Percentiles rank a stretch among this genome's conserved stretches.
Evolutionary conservation across 2,329 filamentous ascomycete genomes (phyloP).

Genomic region (Annulohypoxylon truncatum): DNA sequence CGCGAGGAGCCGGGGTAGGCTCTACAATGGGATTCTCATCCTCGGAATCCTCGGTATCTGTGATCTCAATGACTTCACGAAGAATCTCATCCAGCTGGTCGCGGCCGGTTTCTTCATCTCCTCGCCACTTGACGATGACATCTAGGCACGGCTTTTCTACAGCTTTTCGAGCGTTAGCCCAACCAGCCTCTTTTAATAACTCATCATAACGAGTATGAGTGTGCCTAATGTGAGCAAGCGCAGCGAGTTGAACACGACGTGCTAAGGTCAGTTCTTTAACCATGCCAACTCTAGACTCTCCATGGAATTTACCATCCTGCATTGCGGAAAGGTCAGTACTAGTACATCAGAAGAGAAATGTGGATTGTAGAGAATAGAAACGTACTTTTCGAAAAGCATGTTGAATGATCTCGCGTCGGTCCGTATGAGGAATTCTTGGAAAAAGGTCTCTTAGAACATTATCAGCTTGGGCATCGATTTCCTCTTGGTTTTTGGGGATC

Average conservation of each 20-base stretch:
- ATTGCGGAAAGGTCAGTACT: conserved; percentile 25
- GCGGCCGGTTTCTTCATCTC: conserved; percentile 75
- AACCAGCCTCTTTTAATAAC: conserved; percentile 67
- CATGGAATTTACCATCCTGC: conserved; percentile 63
- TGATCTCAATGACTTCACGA: conserved; percentile 74
- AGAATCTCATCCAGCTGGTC: conserved; percentile 76
- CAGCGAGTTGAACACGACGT: conserved; percentile 72
- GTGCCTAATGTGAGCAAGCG: conserved; percentile 74
- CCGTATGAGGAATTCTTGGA: conserved; percentile 72
- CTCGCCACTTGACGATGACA: conserved; percentile 77
- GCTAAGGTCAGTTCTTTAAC: conserved; percentile 67
- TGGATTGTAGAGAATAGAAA: conserved; percentile 23
- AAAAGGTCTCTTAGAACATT: conserved; percentile 72
- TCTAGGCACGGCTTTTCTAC: conserved; percentile 72
- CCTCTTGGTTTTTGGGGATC: conserved; percentile 68
- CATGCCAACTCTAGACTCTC: conserved; percentile 68
- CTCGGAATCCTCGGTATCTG: conserved; percentile 64
- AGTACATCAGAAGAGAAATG: background rate
- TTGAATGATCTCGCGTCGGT: conserved; percentile 70
- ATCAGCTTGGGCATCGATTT: conserved; percentile 72
- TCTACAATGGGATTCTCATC: conserved; percentile 47
- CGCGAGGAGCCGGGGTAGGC: conserved; percentile 18
- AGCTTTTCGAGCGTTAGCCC: conserved; percentile 69
- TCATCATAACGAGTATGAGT: conserved; percentile 74
- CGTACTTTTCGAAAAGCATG: conserved; percentile 72